Conservation (phyloP, 169 alveolate genomes). For the Plasmodium gonderi region DNA sequence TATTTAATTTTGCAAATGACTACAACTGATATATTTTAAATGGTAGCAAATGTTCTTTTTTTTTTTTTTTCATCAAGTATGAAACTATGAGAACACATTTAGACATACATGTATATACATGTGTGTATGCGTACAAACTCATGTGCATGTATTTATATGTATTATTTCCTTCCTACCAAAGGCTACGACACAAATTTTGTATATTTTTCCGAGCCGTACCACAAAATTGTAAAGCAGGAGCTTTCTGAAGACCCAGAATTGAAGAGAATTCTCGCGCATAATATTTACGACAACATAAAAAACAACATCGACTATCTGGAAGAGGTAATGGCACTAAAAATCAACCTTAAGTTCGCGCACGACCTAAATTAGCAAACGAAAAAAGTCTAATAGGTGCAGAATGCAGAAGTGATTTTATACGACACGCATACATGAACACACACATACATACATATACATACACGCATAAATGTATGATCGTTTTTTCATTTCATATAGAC, state of each 20-base stretch:
- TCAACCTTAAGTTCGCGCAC: neutral
- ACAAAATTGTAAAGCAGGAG: constrained; percentile 47
- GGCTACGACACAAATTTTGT: constrained; percentile 5
- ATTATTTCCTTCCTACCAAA: neutral
- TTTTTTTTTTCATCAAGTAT: neutral
- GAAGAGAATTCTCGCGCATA: constrained; percentile 32
- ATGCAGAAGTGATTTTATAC: neutral
- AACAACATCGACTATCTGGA: constrained; percentile 30
- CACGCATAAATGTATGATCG: neutral
- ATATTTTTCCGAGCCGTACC: constrained; percentile 53
- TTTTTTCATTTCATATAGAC: constrained; percentile 20
- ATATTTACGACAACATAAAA: constrained; percentile 44
- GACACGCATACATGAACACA: neutral
- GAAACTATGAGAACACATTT: neutral
- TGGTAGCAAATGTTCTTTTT: neutral
- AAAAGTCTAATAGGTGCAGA: neutral
- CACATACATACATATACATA: neutral
- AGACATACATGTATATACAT: neutral
- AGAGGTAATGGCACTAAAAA: constrained; percentile 21
- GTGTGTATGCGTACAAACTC: neutral
- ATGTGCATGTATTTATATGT: neutral
- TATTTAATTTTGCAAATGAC: neutral
- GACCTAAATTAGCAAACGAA: neutral
- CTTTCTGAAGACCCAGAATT: constrained; percentile 7
- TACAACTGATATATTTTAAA: neutral